These are phyloP conservation scores for Mortierella sp. DNA, from an alignment of 371 early-diverging fungal genomes.

Conservation along the genomic window DNA sequence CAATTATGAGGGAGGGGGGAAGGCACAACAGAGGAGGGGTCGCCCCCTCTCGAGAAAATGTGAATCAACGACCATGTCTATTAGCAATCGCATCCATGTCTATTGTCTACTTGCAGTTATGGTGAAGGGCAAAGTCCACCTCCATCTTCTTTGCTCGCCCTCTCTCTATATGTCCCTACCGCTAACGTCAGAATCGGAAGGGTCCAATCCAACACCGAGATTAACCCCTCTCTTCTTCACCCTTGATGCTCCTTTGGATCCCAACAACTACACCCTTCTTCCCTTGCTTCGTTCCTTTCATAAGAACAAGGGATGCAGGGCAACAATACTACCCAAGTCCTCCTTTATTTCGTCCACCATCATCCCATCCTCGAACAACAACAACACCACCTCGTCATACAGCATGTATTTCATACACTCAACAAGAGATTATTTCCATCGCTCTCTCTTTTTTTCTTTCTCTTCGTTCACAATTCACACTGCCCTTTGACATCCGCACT, in stretches of 20 bases:
- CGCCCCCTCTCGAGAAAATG: too few relatives aligned
- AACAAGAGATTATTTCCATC: background rate
- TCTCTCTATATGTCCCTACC: background rate
- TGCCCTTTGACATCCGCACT: too few relatives aligned
- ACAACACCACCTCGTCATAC: too few relatives aligned
- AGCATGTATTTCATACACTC: background rate
- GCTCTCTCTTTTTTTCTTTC: background rate
- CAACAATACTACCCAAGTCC: background rate
- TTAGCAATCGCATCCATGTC: too few relatives aligned
- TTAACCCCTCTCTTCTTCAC: background rate
- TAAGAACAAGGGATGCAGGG: background rate
- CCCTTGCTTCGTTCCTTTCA: too few relatives aligned
- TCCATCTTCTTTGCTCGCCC: background rate
- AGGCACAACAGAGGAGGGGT: too few relatives aligned
- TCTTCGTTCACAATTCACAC: background rate
- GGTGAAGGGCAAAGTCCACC: too few relatives aligned
- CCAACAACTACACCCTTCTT: background rate
- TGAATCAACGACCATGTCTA: too few relatives aligned
- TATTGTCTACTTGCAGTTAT: too few relatives aligned
- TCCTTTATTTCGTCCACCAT: too few relatives aligned
- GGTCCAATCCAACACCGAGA: background rate
- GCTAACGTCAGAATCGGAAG: constrained; percentile 9
- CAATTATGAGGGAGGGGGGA: background rate
- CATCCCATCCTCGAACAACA: too few relatives aligned
- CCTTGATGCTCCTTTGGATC: background rate